These are phyloP conservation scores for Penicillium janthinellum DNA, from an alignment of 2,329 filamentous ascomycete genomes.

Conservation along the genomic window DNA sequence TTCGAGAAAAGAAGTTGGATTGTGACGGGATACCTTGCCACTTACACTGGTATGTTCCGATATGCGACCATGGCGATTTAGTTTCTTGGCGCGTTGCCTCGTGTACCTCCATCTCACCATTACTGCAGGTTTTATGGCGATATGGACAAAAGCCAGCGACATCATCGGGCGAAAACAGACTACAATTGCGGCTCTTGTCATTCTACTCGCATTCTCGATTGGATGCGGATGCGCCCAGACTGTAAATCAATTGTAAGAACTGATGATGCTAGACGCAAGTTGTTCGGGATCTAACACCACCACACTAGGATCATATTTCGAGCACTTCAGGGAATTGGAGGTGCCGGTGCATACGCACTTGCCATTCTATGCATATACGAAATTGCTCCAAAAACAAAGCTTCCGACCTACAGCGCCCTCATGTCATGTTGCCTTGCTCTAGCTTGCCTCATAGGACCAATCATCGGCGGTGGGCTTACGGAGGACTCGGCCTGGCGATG, in stretches of 20 bases:
- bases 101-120: not conserved
- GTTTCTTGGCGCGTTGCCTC: not conserved
- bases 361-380: constrained; percentile 34
- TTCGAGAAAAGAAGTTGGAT: constrained; percentile 40
- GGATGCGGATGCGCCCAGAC: constrained; percentile 35
- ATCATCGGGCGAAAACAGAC: constrained; percentile 34
- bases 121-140: constrained; percentile 31
- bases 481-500: constrained; percentile 30
- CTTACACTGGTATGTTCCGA: constrained; percentile 34
- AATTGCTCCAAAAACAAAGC: constrained; percentile 28
- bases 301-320: constrained; percentile 33
- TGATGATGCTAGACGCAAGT: not conserved
- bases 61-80: not conserved
- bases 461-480: constrained; percentile 30
- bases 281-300: not conserved
- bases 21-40: constrained; percentile 38
- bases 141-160: constrained; percentile 38
- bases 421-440: constrained; percentile 27
- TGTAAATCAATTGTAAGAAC: constrained; percentile 32
- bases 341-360: constrained; percentile 34
- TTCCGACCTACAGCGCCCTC: constrained; percentile 27
- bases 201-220: constrained; percentile 36
- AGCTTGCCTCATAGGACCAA: constrained; percentile 28
- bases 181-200: constrained; percentile 26
- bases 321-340: constrained; percentile 38